Evolutionary conservation across 1,139 yeast genomes (phyloP).

Genomic region (Meyerozyma sp.): DNA sequence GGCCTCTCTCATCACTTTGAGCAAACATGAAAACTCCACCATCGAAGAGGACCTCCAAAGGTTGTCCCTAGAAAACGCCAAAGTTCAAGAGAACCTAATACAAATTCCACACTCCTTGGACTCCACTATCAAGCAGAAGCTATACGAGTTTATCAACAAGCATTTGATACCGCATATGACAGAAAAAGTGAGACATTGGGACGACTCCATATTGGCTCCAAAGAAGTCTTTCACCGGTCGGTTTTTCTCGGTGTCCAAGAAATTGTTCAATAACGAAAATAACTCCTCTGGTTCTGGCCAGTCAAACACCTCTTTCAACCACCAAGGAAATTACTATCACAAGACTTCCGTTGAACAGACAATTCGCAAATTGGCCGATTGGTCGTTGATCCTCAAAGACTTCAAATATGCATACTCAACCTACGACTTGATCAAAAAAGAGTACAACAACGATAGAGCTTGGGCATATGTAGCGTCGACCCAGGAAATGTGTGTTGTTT

Average conservation of each 20-base stretch:
- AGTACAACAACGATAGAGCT: constrained; percentile 72
- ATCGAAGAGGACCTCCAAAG: constrained; percentile 51
- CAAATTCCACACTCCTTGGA: neutral
- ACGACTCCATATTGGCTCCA: constrained; percentile 65
- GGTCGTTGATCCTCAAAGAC: constrained; percentile 85
- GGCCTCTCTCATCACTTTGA: constrained; percentile 12
- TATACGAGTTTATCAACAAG: constrained; percentile 53
- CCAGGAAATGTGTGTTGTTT: constrained; percentile 81
- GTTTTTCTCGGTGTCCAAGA: constrained; percentile 62
- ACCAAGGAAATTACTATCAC: constrained; percentile 49
- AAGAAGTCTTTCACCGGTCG: constrained; percentile 70
- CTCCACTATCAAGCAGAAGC: constrained; percentile 32
- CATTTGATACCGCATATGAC: constrained; percentile 77
- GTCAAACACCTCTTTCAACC: constrained; percentile 25
- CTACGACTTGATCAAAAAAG: constrained; percentile 78
- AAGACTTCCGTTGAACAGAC: constrained; percentile 67
- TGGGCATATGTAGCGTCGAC: constrained; percentile 81
- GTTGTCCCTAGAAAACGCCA: constrained; percentile 19
- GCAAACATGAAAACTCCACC: constrained; percentile 37
- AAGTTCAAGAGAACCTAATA: neutral
- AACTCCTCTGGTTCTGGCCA: constrained; percentile 6
- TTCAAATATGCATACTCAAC: constrained; percentile 81
- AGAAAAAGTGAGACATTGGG: constrained; percentile 67
- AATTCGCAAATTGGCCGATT: constrained; percentile 81
- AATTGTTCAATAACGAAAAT: constrained; percentile 39